Conservation (phyloP, 768 basidiomycete genomes). For the Botryobasidium botryosum region DNA sequence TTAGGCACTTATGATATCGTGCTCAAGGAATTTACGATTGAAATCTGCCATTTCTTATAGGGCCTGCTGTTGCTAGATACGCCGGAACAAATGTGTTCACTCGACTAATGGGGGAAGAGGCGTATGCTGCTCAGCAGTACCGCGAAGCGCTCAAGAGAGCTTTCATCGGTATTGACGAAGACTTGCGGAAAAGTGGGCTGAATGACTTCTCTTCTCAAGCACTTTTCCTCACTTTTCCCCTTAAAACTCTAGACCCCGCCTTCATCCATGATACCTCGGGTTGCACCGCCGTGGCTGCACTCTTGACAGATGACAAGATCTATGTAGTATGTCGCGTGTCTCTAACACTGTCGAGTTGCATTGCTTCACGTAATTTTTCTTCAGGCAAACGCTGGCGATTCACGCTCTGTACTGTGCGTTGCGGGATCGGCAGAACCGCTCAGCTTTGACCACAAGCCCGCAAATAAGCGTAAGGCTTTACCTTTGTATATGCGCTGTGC, state of each 20-base stretch:
- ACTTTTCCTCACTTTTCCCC: conserved; percentile 16
- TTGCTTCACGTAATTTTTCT: conserved; percentile 4
- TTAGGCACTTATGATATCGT: not conserved
- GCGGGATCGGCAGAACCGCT: conserved; percentile 77
- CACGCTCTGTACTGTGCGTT: conserved; percentile 70
- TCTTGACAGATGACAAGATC: conserved; percentile 70
- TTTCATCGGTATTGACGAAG: conserved; percentile 90
- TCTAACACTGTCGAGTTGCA: too few species aligned
- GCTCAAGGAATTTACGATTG: too few species aligned
- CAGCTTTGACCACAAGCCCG: conserved; percentile 92
- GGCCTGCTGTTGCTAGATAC: conserved; percentile 69
- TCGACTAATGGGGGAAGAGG: conserved; percentile 52
- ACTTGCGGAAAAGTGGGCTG: conserved; percentile 64
- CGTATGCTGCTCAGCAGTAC: conserved; percentile 55
- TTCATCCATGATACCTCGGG: conserved; percentile 88
- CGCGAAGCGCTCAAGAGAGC: conserved; percentile 66
- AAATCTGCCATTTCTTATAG: conserved; percentile 27
- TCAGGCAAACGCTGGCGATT: conserved; percentile 97
- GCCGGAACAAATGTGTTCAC: conserved; percentile 74
- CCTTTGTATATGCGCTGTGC: conserved; percentile 2
- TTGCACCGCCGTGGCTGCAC: conserved; percentile 82
- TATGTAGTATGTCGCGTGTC: conserved; percentile 55
- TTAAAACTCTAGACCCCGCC: conserved; percentile 44
- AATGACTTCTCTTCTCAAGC: not conserved
- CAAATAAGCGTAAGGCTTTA: conserved; percentile 47